Percentiles rank a stretch among this genome's conserved stretches.
These are phyloP conservation scores for Debaryomycetaceae sp. DNA, from an alignment of 1,139 yeast species.

Conservation along the genomic window DNA sequence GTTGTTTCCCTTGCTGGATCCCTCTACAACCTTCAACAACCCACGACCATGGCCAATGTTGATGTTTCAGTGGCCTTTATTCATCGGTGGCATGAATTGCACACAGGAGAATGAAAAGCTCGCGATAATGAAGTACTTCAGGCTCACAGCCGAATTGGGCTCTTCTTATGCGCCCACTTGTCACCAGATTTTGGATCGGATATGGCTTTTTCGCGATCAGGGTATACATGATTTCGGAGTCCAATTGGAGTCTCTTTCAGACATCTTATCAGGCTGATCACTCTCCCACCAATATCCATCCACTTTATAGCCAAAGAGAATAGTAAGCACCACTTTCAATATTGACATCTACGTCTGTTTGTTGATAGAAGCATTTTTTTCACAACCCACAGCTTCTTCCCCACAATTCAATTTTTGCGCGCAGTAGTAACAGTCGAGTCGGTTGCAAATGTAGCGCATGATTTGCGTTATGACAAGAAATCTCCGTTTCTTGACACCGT, in stretches of 20 bases:
- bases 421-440: neutral
- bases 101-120: conserved; percentile 37
- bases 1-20: conserved; percentile 16
- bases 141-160: conserved; percentile 37
- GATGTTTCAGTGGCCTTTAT: conserved; percentile 56
- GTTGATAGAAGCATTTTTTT: no score
- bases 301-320: no score
- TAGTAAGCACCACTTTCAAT: neutral
- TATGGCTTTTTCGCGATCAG: neutral
- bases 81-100: conserved; percentile 53
- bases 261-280: neutral
- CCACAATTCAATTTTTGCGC: neutral
- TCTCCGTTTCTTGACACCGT: no score
- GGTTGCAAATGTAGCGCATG: no score
- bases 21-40: conserved; percentile 11
- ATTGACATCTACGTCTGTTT: neutral
- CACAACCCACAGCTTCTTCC: neutral
- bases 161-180: conserved; percentile 11
- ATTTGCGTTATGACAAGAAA: no score
- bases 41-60: conserved; percentile 22
- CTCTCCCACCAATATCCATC: no score
- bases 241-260: neutral
- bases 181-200: neutral
- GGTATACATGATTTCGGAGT: neutral
- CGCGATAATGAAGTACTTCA: conserved; percentile 39